Evolutionary conservation across 352 stramenopile species (phyloP).

Genomic region (Globisporangium orthogonon): DNA sequence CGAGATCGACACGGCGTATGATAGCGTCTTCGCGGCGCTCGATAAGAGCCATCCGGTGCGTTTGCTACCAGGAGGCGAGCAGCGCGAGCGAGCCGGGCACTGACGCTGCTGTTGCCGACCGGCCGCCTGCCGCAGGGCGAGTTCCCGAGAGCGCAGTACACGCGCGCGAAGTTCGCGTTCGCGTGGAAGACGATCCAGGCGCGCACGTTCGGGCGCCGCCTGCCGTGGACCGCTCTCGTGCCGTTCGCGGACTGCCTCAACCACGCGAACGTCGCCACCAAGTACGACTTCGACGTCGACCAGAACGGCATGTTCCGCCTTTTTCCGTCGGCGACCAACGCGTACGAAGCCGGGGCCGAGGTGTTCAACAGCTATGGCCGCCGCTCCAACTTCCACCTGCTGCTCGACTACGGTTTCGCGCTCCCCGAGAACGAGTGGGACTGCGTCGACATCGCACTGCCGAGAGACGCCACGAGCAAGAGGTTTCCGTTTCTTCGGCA

Average conservation of each 20-base stretch:
- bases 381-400: conserved; percentile 80
- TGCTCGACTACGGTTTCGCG: conserved; percentile 92
- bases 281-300: conserved; percentile 78
- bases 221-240: conserved; percentile 89
- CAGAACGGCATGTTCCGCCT: conserved; percentile 55
- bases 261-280: conserved; percentile 86
- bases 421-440: conserved; percentile 89
- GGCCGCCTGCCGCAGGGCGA: conserved; percentile 15
- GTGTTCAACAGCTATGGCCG: conserved; percentile 92
- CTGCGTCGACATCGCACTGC: conserved; percentile 54
- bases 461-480: conserved; percentile 22
- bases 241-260: conserved; percentile 92
- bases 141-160: conserved; percentile 51
- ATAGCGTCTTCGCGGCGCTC: conserved; percentile 38
- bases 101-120: not conserved
- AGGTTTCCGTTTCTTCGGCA: conserved; percentile 44
- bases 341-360: conserved; percentile 54
- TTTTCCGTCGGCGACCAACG: conserved; percentile 51
- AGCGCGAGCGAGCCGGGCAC: not conserved
- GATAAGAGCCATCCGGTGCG: conserved; percentile 42
- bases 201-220: conserved; percentile 84
- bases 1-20: conserved; percentile 59
- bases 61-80: not conserved
- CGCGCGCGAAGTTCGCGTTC: conserved; percentile 65
- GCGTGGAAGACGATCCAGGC: conserved; percentile 89